Percentiles rank a stretch among this genome's conserved stretches.
These are phyloP conservation scores for Strigomonas galati DNA, from an alignment of 208 protist species.

Conservation along the genomic window DNA sequence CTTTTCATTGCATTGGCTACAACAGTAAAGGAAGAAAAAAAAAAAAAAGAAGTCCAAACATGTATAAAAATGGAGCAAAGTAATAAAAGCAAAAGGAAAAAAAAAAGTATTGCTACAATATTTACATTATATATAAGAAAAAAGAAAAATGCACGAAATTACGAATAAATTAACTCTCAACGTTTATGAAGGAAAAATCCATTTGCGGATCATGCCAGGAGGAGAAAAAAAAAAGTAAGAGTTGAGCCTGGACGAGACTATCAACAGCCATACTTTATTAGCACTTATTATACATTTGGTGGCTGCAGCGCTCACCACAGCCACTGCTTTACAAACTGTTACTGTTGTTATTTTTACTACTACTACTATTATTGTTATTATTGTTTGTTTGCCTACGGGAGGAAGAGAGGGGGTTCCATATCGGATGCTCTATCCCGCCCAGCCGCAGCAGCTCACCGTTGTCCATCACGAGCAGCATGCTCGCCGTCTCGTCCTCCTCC, in stretches of 20 bases:
- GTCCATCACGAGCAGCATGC: conserved; percentile 14
- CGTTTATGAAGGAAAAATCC: conserved; percentile 67
- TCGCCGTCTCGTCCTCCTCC: conserved; percentile 5
- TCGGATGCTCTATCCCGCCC: not conserved
- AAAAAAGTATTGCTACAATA: not conserved
- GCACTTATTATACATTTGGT: conserved; percentile 21
- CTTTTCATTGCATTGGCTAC: not conserved
- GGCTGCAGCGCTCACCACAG: not conserved
- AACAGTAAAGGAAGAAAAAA: not conserved
- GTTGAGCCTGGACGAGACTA: not conserved
- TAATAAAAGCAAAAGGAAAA: not conserved
- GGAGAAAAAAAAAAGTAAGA: conserved; percentile 4
- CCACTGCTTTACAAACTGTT: conserved; percentile 5
- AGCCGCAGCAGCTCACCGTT: conserved; percentile 15
- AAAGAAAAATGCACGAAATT: no score
- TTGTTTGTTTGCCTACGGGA: not conserved
- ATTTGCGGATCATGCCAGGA: conserved; percentile 15
- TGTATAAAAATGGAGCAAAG: not conserved
- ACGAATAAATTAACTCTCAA: no score
- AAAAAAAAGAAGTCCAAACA: not conserved
- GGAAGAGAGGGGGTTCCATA: no score
- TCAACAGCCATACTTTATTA: no score
- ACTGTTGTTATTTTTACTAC: no score
- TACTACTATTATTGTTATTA: no score
- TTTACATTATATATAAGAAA: conserved; percentile 38